phyloP scores from a whole-genome alignment of 2,329 filamentous ascomycete genomes.

The Aspergillus ibericus region DNA sequence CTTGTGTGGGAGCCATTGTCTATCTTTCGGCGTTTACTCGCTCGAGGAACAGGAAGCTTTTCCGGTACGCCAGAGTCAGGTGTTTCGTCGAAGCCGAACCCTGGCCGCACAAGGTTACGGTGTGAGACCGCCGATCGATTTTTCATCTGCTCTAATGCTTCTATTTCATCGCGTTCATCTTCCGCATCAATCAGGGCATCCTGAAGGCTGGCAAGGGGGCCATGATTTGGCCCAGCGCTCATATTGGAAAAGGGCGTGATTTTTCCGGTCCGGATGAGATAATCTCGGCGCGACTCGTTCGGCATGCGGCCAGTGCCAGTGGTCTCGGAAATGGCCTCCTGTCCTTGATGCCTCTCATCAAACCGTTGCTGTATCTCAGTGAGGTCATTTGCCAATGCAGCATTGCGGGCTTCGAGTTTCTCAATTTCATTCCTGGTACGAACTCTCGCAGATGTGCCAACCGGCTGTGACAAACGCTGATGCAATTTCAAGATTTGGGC shows the following conservation, averaged over 20 bases:
- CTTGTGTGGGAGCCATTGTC: slow-evolving; percentile 7
- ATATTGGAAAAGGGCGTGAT: slow-evolving; percentile 93
- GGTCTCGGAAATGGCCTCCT: slow-evolving; percentile 46
- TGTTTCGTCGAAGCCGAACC: slow-evolving; percentile 60
- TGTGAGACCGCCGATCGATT: slow-evolving; percentile 60
- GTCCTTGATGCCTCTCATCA: slow-evolving; percentile 66
- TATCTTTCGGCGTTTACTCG: slow-evolving; percentile 40
- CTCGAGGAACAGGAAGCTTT: slow-evolving; percentile 19
- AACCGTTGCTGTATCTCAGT: slow-evolving; percentile 80
- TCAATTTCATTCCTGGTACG: slow-evolving; percentile 59
- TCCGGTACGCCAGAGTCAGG: slow-evolving; percentile 31
- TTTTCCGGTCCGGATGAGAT: slow-evolving; percentile 91
- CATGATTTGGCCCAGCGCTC: slow-evolving; percentile 58
- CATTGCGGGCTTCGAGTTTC: slow-evolving; percentile 65
- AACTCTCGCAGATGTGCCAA: slow-evolving; percentile 51
- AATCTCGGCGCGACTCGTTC: slow-evolving; percentile 83
- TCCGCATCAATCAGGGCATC: slow-evolving; percentile 81
- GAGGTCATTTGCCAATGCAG: slow-evolving; percentile 69
- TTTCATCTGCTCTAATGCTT: slow-evolving; percentile 47
- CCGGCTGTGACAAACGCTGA: slow-evolving; percentile 57
- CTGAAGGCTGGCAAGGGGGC: slow-evolving; percentile 67
- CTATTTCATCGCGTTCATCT: slow-evolving; percentile 59
- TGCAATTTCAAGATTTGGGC: slow-evolving; percentile 63
- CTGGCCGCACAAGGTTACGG: slow-evolving; percentile 70
- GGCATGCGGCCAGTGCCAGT: slow-evolving; percentile 59